Base-by-base conservation (phyloP, 75 land plant genomes). In the Selaginella tamariscina region DNA sequence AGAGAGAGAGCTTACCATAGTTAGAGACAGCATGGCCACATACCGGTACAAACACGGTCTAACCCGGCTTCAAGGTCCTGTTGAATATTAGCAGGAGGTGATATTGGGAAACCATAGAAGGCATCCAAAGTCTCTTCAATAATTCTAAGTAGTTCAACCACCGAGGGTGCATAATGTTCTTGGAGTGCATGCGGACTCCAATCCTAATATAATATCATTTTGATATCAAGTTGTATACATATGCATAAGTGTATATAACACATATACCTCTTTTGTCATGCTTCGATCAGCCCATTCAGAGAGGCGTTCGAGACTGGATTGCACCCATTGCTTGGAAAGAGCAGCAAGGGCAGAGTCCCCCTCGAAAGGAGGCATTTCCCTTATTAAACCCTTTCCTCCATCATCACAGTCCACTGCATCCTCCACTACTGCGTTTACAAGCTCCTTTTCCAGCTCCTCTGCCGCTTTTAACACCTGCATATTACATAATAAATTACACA, bases 301-400 rank as follows among this genome's bases (percentile, higher is more conserved):
- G 62, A 92, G 71, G 54, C 83, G 78, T 56, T 81, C 91, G 5
- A 89, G 33, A 27, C 85, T 84, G 39, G 79, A 72, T 63, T 86
- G 82, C 9, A 93, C 83, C 98, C 98, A 93, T 20, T 55, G 59
- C 74, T 82, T 93, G 21, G 86, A 71, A 55, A 93, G 68, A 70
- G 75, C 78, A 26, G 79, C 83, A 24, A 93, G 73, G 23, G 77
- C 76, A 73, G 79, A 59, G 64, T 89, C 85, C 62, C 86, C 88
- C 72, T 93, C 98, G 78, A 75, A 93, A 54, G 98, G 98, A 59
- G 87, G 86, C 98, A 93, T 93, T 79, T 89, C 90, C 56, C 96
- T 80, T 49, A 93, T 89, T 0, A 93, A 68, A 32, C 80, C 83
- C 79, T 89, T 93, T 39, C 98, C 98, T 55, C 94, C 98, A 79